Conservation (phyloP, 345 rosid genomes). For the Arabidopsis thaliana region DNA sequence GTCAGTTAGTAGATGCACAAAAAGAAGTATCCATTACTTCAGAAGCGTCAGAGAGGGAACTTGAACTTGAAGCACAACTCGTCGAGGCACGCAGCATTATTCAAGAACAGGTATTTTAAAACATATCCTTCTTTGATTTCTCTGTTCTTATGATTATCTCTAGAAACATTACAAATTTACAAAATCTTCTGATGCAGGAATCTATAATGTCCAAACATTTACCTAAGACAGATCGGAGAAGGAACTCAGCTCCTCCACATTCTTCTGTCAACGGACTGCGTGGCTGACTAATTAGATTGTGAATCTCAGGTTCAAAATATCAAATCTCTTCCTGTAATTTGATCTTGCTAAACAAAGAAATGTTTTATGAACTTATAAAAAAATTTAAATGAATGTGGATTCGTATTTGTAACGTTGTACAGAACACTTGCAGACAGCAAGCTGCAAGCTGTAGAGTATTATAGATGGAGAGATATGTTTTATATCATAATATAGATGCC, state of each 20-base stretch:
- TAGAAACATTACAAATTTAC: not conserved
- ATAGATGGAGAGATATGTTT: not conserved
- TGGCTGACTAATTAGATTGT: constrained; percentile 21
- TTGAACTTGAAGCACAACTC: constrained; percentile 98
- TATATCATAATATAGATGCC: not conserved
- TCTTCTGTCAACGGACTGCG: constrained; percentile 41
- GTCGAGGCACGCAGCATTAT: constrained; percentile 98
- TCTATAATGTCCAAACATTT: constrained; percentile 46
- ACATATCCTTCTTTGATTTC: not conserved
- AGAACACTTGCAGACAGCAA: not conserved
- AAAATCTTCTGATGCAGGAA: constrained; percentile 32
- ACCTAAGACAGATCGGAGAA: constrained; percentile 45
- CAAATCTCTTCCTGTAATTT: constrained; percentile 10
- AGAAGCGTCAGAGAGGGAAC: constrained; percentile 97
- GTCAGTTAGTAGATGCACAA: constrained; percentile 89
- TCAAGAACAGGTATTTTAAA: constrained; percentile 81
- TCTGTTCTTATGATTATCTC: not conserved
- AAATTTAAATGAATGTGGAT: not conserved
- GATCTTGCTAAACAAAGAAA: constrained; percentile 7
- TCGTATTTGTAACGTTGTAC: constrained; percentile 25
- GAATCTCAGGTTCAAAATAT: not conserved
- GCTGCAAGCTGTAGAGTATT: not conserved
- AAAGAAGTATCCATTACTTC: constrained; percentile 87
- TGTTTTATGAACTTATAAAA: constrained; percentile 17
- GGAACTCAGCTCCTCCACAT: constrained; percentile 46